Percentiles rank a stretch among this genome's conserved stretches.
Evolutionary conservation across 2,329 filamentous ascomycete species (phyloP).

Genomic region (Fonsecaea pugnacius): DNA sequence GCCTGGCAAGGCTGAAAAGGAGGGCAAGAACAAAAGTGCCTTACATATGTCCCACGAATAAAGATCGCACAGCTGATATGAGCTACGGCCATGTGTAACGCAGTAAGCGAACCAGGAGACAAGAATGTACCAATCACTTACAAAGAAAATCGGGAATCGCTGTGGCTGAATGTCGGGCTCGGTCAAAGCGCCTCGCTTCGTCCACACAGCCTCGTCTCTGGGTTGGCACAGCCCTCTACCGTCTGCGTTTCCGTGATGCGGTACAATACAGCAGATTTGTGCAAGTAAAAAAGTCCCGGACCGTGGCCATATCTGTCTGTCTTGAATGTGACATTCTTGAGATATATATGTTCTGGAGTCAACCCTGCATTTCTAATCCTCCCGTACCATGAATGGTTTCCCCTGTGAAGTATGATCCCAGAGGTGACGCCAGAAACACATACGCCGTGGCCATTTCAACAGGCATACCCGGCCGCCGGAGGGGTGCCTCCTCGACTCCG

Average conservation of each 20-base stretch:
- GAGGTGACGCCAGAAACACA: slow-evolving; percentile 45
- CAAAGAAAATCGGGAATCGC: not conserved
- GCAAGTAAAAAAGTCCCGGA: not conserved
- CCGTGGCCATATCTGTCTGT: not conserved
- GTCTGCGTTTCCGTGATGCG: not conserved
- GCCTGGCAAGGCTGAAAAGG: not conserved
- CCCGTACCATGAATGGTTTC: slow-evolving; percentile 34
- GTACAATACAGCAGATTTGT: not conserved
- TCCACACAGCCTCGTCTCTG: not conserved
- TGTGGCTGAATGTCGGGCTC: not conserved
- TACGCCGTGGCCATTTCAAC: slow-evolving; percentile 49
- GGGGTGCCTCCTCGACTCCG: slow-evolving; percentile 36
- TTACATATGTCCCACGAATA: not conserved
- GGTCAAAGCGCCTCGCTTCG: not conserved
- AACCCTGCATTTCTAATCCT: slow-evolving; percentile 33
- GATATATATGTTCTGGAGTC: not conserved
- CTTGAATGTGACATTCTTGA: not conserved
- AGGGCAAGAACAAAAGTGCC: not conserved
- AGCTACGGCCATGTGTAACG: not conserved
- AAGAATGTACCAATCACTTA: not conserved
- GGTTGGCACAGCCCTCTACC: not conserved
- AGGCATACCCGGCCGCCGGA: slow-evolving; percentile 46
- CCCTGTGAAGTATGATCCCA: slow-evolving; percentile 32
- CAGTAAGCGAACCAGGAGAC: not conserved
- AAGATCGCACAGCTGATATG: not conserved